A percentile compares a stretch with the other conserved stretches of the same genome.
These are phyloP conservation scores for Teratosphaeria destructans DNA, from an alignment of 2,329 filamentous ascomycete species.

Conservation along the genomic window DNA sequence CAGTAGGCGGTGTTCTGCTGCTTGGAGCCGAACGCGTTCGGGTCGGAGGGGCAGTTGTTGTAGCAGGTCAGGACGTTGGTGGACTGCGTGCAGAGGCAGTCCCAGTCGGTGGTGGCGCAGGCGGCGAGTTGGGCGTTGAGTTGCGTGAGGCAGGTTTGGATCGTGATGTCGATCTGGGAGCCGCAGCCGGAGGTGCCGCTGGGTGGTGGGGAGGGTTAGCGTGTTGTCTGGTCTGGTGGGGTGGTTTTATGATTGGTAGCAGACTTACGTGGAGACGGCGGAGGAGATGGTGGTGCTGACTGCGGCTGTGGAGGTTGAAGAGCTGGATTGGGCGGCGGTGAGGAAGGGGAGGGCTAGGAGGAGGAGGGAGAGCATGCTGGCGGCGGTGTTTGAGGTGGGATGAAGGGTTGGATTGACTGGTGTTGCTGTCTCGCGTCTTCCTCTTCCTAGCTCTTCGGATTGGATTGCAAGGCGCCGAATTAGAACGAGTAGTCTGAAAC, in stretches of 20 bases:
- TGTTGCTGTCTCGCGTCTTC: not conserved
- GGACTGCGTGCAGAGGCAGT: slow-evolving; percentile 49
- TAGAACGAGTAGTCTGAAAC: not conserved
- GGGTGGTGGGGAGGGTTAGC: too few relatives aligned
- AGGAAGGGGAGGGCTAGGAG: slow-evolving; percentile 24
- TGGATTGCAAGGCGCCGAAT: not conserved
- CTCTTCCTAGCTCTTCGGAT: not conserved
- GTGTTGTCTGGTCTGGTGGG: too few relatives aligned
- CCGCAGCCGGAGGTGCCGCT: slow-evolving; percentile 24
- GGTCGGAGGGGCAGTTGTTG: slow-evolving; percentile 49
- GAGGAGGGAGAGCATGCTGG: not conserved
- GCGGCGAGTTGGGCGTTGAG: slow-evolving; percentile 32
- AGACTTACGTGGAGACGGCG: slow-evolving; percentile 12
- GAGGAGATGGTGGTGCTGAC: slow-evolving; percentile 1
- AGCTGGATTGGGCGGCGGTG: slow-evolving; percentile 29
- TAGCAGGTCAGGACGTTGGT: slow-evolving; percentile 41
- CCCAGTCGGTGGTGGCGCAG: slow-evolving; percentile 41
- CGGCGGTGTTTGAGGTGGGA: not conserved
- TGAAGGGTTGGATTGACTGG: not conserved
- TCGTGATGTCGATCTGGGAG: slow-evolving; percentile 36
- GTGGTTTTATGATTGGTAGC: too few relatives aligned
- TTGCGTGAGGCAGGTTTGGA: slow-evolving; percentile 38
- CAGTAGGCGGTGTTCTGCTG: slow-evolving; percentile 26
- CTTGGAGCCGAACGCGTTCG: slow-evolving; percentile 25
- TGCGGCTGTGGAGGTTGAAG: slow-evolving; percentile 17